Conservation (phyloP, 2,329 filamentous ascomycete genomes). For the Ophiostoma sp. region DNA sequence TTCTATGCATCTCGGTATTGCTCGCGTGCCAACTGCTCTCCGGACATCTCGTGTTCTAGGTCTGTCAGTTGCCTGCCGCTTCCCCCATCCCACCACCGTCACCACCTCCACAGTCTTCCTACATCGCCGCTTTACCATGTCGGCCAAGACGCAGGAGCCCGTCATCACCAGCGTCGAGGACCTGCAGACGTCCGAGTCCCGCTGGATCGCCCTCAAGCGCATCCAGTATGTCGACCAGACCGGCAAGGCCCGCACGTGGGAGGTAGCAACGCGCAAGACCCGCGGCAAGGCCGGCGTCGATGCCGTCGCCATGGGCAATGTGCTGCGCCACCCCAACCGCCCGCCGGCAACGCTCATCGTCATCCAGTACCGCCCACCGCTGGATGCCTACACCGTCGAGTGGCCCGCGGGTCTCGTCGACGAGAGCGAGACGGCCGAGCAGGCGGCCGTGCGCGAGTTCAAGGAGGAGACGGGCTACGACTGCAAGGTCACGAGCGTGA, state of each 20-base stretch:
- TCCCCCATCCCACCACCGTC: background rate
- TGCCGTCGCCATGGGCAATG: slow-evolving; percentile 57
- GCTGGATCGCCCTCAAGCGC: slow-evolving; percentile 52
- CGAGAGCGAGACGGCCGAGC: slow-evolving; percentile 45
- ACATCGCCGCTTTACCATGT: slow-evolving; percentile 32
- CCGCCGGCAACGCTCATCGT: slow-evolving; percentile 37
- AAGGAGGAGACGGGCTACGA: slow-evolving; percentile 53
- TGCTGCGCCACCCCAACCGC: slow-evolving; percentile 45
- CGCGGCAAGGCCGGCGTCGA: slow-evolving; percentile 51
- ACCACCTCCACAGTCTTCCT: too few species aligned
- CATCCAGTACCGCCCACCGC: slow-evolving; percentile 32
- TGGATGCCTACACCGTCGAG: slow-evolving; percentile 49
- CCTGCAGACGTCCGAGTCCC: slow-evolving; percentile 46
- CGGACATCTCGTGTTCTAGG: background rate
- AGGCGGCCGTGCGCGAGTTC: slow-evolving; percentile 49
- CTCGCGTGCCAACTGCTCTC: background rate
- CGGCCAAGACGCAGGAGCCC: slow-evolving; percentile 40
- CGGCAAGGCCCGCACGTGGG: slow-evolving; percentile 52
- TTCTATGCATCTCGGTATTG: background rate
- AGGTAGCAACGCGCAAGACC: slow-evolving; percentile 54
- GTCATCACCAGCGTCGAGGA: slow-evolving; percentile 43
- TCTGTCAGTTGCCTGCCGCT: background rate
- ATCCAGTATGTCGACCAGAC: slow-evolving; percentile 54
- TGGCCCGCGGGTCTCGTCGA: slow-evolving; percentile 52
- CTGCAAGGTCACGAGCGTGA: slow-evolving; percentile 44